A percentile compares a stretch with the other conserved stretches of the same genome.
Conservation (phyloP, 1,139 yeast species). For the Geotrichum australiense region DNA sequence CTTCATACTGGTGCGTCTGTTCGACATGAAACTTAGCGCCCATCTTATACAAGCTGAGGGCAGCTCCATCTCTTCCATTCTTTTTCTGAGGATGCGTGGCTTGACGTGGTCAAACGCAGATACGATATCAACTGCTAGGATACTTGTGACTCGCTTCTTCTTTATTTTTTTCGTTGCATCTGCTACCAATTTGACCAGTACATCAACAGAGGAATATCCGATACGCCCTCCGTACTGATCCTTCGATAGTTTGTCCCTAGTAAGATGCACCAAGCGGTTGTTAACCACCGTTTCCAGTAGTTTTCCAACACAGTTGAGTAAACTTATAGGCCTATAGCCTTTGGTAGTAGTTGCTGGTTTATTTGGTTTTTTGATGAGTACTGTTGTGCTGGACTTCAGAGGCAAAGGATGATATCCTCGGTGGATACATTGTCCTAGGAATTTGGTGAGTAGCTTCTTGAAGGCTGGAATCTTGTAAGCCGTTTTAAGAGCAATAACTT, state of each 20-base stretch:
- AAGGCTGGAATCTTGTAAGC: background rate
- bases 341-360: slow-evolving; percentile 3
- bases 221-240: slow-evolving; percentile 13
- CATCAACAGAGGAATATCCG: slow-evolving; percentile 18
- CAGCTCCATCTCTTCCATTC: too few relatives aligned
- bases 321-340: background rate
- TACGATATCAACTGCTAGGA: slow-evolving; percentile 16
- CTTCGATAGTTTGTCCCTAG: slow-evolving; percentile 7
- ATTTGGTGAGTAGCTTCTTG: background rate
- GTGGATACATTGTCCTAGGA: background rate
- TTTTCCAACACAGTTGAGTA: background rate
- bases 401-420: slow-evolving; percentile 5
- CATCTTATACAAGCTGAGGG: too few relatives aligned
- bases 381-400: background rate
- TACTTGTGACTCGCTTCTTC: background rate
- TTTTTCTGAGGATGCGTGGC: too few relatives aligned
- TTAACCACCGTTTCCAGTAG: background rate
- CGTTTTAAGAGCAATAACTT: slow-evolving; percentile 1
- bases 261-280: background rate
- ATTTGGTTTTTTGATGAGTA: slow-evolving; percentile 8
- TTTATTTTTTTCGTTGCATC: background rate
- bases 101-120: slow-evolving; percentile 21
- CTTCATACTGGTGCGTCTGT: too few relatives aligned
- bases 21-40: too few relatives aligned
- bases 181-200: slow-evolving; percentile 7